Evolutionary conservation across 495 filamentous ascomycete genomes (phyloP).

Genomic region (Lentithecium fluviatile): DNA sequence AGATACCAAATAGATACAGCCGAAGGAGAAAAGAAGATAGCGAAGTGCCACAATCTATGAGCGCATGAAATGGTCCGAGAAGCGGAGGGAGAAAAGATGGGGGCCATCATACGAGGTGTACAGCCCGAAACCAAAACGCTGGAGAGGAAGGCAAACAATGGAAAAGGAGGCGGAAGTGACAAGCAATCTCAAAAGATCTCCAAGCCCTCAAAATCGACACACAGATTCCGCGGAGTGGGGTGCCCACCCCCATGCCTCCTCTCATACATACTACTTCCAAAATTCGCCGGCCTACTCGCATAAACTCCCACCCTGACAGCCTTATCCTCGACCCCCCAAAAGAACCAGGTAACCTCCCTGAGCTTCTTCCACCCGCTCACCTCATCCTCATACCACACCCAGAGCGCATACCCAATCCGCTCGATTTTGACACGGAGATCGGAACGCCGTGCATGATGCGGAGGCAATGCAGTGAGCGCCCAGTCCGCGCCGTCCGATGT

Average conservation of each 20-base stretch:
- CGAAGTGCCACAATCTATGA: too few relatives aligned
- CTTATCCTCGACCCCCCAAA: constrained; percentile 61
- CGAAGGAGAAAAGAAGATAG: too few relatives aligned
- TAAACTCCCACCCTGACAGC: constrained; percentile 58
- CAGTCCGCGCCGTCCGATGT: constrained; percentile 59
- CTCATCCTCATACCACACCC: constrained; percentile 58
- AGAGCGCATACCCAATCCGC: constrained; percentile 55
- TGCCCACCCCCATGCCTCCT: constrained; percentile 48
- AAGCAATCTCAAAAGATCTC: constrained; percentile 44
- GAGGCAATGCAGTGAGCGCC: constrained; percentile 54
- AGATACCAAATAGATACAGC: too few relatives aligned
- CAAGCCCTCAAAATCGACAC: constrained; percentile 59
- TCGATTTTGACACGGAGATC: constrained; percentile 59
- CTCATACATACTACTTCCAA: constrained; percentile 47
- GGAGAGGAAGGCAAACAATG: too few relatives aligned
- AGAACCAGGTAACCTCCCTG: constrained; percentile 60
- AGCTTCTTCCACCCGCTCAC: constrained; percentile 58
- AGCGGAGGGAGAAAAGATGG: too few relatives aligned
- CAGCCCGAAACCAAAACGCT: too few relatives aligned
- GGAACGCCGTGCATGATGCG: constrained; percentile 32
- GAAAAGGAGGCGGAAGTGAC: too few relatives aligned
- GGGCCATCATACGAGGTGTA: too few relatives aligned
- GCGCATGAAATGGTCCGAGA: too few relatives aligned
- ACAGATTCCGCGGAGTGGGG: constrained; percentile 46
- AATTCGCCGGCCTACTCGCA: constrained; percentile 54